Conservation (phyloP, 1,284 basidiomycete genomes). For the Sanghuangporus baumii region DNA sequence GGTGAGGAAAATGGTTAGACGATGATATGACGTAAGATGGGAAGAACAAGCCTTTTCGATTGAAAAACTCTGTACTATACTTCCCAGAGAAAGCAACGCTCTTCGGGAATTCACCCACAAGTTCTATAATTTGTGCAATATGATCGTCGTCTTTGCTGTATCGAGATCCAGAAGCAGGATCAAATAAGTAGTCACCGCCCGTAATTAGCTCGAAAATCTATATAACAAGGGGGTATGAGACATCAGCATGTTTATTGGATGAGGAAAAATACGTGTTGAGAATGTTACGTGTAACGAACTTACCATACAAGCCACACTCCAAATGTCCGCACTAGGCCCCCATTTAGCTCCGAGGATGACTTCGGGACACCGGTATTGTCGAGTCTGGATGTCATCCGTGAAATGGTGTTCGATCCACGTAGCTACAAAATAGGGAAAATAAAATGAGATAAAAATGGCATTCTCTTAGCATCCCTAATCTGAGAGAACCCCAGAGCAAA, state of each 20-base stretch:
- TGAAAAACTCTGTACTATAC: slow-evolving; percentile 95
- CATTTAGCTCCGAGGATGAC: slow-evolving; percentile 94
- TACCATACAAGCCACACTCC: slow-evolving; percentile 94
- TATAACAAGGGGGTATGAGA: background rate
- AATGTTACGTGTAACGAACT: background rate
- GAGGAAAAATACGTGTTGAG: background rate
- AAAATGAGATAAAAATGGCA: slow-evolving; percentile 13
- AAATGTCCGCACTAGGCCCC: slow-evolving; percentile 93
- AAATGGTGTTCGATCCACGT: slow-evolving; percentile 91
- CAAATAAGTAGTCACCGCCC: slow-evolving; percentile 88
- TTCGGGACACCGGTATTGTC: slow-evolving; percentile 96
- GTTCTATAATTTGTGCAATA: slow-evolving; percentile 97
- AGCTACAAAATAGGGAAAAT: slow-evolving; percentile 34
- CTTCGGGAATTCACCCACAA: slow-evolving; percentile 88
- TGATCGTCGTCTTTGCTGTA: slow-evolving; percentile 98
- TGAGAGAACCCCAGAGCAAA: slow-evolving; percentile 8
- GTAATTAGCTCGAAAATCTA: slow-evolving; percentile 90
- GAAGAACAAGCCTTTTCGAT: slow-evolving; percentile 70
- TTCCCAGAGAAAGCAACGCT: slow-evolving; percentile 86
- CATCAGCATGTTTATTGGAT: background rate
- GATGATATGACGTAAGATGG: background rate
- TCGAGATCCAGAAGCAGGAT: slow-evolving; percentile 69
- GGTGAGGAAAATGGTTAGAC: background rate
- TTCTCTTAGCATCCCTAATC: slow-evolving; percentile 20
- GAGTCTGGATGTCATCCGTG: slow-evolving; percentile 94